Conservation (phyloP, 805 yeast species). For the Metschnikowia noctiluminum region DNA sequence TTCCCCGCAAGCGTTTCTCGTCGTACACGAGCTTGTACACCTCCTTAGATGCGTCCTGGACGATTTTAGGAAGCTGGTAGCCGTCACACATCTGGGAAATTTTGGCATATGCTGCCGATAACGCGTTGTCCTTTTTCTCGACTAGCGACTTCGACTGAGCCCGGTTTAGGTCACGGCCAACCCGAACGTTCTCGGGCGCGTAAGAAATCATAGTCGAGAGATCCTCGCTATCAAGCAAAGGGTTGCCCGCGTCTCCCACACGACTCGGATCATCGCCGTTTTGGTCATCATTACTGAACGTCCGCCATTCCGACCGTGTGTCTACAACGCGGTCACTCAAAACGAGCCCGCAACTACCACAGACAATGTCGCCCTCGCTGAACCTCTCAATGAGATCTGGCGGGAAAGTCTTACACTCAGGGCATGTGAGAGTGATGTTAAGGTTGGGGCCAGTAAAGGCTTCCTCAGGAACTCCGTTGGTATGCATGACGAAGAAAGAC, state of each 20-base stretch:
- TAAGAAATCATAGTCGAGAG: constrained; percentile 89
- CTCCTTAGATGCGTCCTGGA: constrained; percentile 96
- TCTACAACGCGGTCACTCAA: constrained; percentile 90
- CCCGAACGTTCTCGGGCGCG: constrained; percentile 78
- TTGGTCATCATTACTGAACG: constrained; percentile 95
- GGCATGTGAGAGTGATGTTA: constrained; percentile 87
- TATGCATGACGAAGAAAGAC: background rate
- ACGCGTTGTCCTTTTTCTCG: constrained; percentile 83
- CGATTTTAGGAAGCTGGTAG: constrained; percentile 88
- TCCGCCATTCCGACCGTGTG: constrained; percentile 97
- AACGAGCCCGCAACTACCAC: constrained; percentile 95
- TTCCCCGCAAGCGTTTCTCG: constrained; percentile 80
- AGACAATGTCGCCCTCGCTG: constrained; percentile 97
- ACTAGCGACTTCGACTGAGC: constrained; percentile 84
- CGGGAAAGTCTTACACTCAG: constrained; percentile 93
- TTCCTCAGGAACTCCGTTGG: constrained; percentile 17
- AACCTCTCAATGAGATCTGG: constrained; percentile 94
- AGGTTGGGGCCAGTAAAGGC: constrained; percentile 68
- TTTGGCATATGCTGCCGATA: constrained; percentile 84
- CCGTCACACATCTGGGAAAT: constrained; percentile 97
- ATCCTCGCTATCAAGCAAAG: constrained; percentile 85
- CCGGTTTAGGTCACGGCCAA: constrained; percentile 85
- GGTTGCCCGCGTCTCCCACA: constrained; percentile 97
- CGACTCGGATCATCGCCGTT: constrained; percentile 98
- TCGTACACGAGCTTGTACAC: constrained; percentile 90